Evolutionary conservation across 306 rosid genomes (phyloP), one percentile per base, ranked within the genome.

Genomic region (Hippophae tibetana): DNA sequence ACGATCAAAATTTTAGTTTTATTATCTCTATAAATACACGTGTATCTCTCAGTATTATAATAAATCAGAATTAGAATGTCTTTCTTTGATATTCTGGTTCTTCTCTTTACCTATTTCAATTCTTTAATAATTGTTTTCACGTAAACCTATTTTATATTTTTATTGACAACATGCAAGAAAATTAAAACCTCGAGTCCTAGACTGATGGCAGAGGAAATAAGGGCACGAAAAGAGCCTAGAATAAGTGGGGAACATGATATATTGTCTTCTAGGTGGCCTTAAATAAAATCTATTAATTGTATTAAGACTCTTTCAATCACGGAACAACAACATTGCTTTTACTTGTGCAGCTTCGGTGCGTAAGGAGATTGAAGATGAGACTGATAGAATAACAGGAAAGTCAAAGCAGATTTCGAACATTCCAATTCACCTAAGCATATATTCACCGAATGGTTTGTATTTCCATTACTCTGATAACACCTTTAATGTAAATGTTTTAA

Each of bases 401-500:
- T 10, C 90, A 61, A 92, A 92, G 69, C 94, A 84, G 58, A 92
- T 92, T 66, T 92, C 99, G 13, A 86, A 92, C 45, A 13, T 84
- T 72, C 99, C 99, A 57, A 92, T 92, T 78, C 99, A 92, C 3
- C 90, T 92, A 71, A 92, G 99, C 86, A 92, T 92, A 67, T 88
- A 92, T 78, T 92, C 99, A 70, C 97, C 99, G 65, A 74, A 86
- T 77, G 99, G 99, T 92, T 66, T 69, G 86, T 78, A 59, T 60
- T 61, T 77, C 25, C 31, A 18, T 66, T 62, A 63, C 38, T 31
- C 50, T 59, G 49, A 62, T 69, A 61, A n/a, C 48, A 41, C 52
- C 57, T 23, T 60, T 7, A 54, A 65, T 52, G 62, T 42, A 46
- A 52, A 38, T 53, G 47, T 13, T 69, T 70, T 66, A 50, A 44